Base-by-base conservation (phyloP, 495 filamentous ascomycete species). In the Neurospora sp. region DNA sequence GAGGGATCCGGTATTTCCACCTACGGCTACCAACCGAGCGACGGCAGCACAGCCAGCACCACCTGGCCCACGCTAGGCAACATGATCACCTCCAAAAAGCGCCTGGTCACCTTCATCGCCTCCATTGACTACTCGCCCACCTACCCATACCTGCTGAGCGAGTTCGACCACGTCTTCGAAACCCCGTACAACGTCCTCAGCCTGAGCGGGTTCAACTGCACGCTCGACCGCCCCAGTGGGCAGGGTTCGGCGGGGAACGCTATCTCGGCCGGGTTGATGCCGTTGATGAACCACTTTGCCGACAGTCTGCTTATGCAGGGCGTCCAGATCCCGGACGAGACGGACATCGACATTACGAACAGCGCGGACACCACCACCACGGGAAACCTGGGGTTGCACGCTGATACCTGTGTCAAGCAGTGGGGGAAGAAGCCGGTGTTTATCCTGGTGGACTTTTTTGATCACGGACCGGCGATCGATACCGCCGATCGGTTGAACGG, bases 81-180 rank as follows among this genome's bases (percentile, higher is more conserved):
- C 48, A 78, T 94, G 82, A 92, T 93, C 73, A 79, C 76, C 16
- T 80, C 82, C 40, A 86, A 88, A 59, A 90, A 83, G 18, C 85
- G 91, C 40, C 81, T 93, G 0, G 83, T 93, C 41, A 85, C 86
- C 12, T 92, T 91, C 76, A 76, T 93, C 74, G 85, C 90, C 7
- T 84, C 83, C 74, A 85, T 90, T 71, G 83, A 85, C 38, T 71
- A 86, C 71, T 80, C 84, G 65, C 69, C 76, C 10, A 73, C 76
- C 2, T 85, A 88, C 69, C 84, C 89, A 0, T 92, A 90, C 80
- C 87, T 93, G n/a, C 85, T 92, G 35, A 78, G 86, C 72, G 90
- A 94, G 77, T 94, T 92, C 80, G 79, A 83, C 70, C 85, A 91
- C 79, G 87, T 91, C 76, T 94, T 92, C 78, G 91, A 93, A 80